phyloP scores from a whole-genome alignment of 2,329 filamentous ascomycete genomes.

The Ceratocystiopsis minuta region DNA sequence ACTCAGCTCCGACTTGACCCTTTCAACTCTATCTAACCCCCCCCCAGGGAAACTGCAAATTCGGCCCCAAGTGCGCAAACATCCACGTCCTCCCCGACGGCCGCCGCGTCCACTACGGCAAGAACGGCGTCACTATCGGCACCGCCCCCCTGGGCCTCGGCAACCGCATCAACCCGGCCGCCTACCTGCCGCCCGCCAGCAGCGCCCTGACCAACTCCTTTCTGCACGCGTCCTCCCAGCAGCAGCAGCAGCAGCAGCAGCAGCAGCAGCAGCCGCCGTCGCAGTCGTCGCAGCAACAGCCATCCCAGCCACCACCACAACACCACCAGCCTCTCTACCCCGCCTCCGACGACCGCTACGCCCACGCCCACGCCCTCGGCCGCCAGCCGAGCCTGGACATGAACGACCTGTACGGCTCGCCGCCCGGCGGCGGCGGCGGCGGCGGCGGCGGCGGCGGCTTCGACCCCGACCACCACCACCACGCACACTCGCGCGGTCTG shows the following conservation, averaged over 20 bases:
- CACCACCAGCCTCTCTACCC: background rate
- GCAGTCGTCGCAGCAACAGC: constrained; percentile 13
- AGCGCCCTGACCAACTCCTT: constrained; percentile 59
- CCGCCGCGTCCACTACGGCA: constrained; percentile 68
- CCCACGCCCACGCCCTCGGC: constrained; percentile 22
- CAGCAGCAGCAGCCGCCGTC: constrained; percentile 12
- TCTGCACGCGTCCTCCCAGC: constrained; percentile 30
- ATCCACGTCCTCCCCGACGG: constrained; percentile 91
- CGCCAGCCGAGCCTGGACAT: constrained; percentile 36
- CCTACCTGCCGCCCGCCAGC: constrained; percentile 46
- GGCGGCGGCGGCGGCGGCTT: background rate
- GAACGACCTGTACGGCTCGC: constrained; percentile 55
- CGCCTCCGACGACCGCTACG: constrained; percentile 19
- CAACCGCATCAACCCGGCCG: constrained; percentile 47
- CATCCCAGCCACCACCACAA: constrained; percentile 12
- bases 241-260: constrained; percentile 18
- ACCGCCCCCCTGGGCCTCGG: constrained; percentile 38
- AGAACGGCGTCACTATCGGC: constrained; percentile 48
- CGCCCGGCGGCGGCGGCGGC: constrained; percentile 33
- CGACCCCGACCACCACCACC: constrained; percentile 33
- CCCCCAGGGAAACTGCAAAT: constrained; percentile 87
- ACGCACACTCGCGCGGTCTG: constrained; percentile 34
- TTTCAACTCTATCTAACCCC: background rate
- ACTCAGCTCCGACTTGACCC: background rate
- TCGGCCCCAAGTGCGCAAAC: constrained; percentile 92